These are phyloP conservation scores for Lecanosticta acicola DNA, from an alignment of 2,329 filamentous ascomycete species.

Conservation along the genomic window DNA sequence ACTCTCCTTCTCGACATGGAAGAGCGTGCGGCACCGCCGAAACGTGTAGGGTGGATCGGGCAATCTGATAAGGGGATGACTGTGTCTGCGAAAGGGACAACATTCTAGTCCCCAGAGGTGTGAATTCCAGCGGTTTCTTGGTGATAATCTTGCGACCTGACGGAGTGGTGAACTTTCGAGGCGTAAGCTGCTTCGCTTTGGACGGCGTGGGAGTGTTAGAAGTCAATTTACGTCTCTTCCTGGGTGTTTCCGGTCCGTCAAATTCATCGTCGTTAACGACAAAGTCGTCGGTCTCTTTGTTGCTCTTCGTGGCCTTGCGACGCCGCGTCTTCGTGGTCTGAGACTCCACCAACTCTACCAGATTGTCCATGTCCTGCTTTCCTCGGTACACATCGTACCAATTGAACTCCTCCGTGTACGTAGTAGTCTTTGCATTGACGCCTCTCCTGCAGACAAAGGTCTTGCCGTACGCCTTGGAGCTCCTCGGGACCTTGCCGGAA, in stretches of 20 bases:
- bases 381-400: constrained; percentile 82
- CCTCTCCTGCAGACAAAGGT: constrained; percentile 85
- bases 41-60: constrained; percentile 82
- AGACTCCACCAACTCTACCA: constrained; percentile 63
- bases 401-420: constrained; percentile 83
- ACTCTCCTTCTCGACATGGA: constrained; percentile 88
- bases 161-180: constrained; percentile 55
- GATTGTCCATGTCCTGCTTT: constrained; percentile 57
- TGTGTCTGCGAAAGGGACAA: constrained; percentile 70
- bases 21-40: constrained; percentile 84
- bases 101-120: constrained; percentile 81
- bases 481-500: constrained; percentile 65
- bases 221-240: constrained; percentile 46
- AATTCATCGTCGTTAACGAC: constrained; percentile 39
- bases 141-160: constrained; percentile 64
- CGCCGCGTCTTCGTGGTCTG: constrained; percentile 66
- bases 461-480: constrained; percentile 71
- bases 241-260: constrained; percentile 40
- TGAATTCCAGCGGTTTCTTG: constrained; percentile 91
- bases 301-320: constrained; percentile 27
- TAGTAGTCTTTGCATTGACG: constrained; percentile 81
- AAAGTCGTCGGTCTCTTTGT: constrained; percentile 41
- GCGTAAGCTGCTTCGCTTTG: constrained; percentile 41
- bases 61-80: constrained; percentile 84
- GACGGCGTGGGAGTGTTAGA: constrained; percentile 41